These are phyloP conservation scores for Fusarium sp. DNA, from an alignment of 2,329 filamentous ascomycete species.

Conservation along the genomic window DNA sequence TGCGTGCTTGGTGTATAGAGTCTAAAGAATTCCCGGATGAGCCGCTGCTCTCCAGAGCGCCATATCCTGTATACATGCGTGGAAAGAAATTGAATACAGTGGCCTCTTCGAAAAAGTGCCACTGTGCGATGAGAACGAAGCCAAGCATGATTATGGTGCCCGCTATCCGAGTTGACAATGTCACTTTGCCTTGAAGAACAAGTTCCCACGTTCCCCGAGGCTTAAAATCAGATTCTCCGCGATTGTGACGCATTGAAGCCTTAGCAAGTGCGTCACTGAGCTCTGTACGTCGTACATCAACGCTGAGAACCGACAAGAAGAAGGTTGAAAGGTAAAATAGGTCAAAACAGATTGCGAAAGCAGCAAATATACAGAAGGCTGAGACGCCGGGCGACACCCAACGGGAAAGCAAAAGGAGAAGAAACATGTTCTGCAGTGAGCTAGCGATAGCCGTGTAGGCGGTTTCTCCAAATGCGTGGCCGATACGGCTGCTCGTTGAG, in stretches of 20 bases:
- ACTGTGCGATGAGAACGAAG: slow-evolving; percentile 80
- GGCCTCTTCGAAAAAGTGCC: slow-evolving; percentile 79
- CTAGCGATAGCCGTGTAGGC: slow-evolving; percentile 77
- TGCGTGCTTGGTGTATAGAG: slow-evolving; percentile 79
- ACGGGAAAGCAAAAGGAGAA: slow-evolving; percentile 75
- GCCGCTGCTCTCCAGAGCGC: slow-evolving; percentile 43
- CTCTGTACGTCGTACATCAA: slow-evolving; percentile 82
- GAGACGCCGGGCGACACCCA: slow-evolving; percentile 78
- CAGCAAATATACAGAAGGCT: slow-evolving; percentile 81
- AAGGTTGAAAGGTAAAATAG: slow-evolving; percentile 84
- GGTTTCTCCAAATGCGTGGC: slow-evolving; percentile 79
- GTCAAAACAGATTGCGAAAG: slow-evolving; percentile 81
- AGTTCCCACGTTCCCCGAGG: slow-evolving; percentile 66
- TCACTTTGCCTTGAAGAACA: slow-evolving; percentile 73
- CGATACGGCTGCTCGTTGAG: slow-evolving; percentile 76
- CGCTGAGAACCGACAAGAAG: slow-evolving; percentile 82
- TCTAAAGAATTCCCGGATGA: slow-evolving; percentile 59
- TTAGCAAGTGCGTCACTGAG: slow-evolving; percentile 78
- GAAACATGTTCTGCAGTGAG: slow-evolving; percentile 75
- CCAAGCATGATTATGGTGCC: slow-evolving; percentile 80
- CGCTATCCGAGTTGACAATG: slow-evolving; percentile 79
- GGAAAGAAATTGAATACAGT: slow-evolving; percentile 54
- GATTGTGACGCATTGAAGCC: slow-evolving; percentile 60
- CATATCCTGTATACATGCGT: slow-evolving; percentile 42
- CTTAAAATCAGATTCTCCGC: slow-evolving; percentile 44